These are phyloP conservation scores for Apophysomyces ossiformis DNA, from an alignment of 371 early-diverging fungal genomes.

Conservation along the genomic window DNA sequence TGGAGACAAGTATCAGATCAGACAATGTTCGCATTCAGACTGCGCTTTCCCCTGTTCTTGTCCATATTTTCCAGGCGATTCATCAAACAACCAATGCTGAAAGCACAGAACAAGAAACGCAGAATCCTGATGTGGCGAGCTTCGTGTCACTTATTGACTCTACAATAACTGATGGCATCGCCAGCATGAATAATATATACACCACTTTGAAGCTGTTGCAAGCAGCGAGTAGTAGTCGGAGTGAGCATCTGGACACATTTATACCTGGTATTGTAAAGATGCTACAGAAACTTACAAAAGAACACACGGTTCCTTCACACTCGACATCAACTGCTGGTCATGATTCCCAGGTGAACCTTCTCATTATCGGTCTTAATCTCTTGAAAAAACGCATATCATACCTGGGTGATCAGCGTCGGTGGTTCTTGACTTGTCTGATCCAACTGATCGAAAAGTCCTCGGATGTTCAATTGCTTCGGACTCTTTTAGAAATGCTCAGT, in stretches of 20 bases:
- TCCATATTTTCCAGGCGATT: slow-evolving; percentile 61
- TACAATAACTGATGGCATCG: slow-evolving; percentile 68
- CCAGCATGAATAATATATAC: slow-evolving; percentile 71
- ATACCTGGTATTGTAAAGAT: slow-evolving; percentile 83
- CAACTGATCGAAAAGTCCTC: slow-evolving; percentile 84
- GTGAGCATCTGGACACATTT: slow-evolving; percentile 72
- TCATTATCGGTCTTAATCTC: slow-evolving; percentile 74
- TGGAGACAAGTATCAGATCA: slow-evolving; percentile 72
- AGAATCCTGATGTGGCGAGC: slow-evolving; percentile 56
- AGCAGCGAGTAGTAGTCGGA: slow-evolving; percentile 69
- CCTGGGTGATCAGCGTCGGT: slow-evolving; percentile 88
- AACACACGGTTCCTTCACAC: slow-evolving; percentile 57
- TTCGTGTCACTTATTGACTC: slow-evolving; percentile 67
- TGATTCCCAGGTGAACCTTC: slow-evolving; percentile 66
- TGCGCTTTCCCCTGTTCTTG: slow-evolving; percentile 71
- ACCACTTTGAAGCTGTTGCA: slow-evolving; percentile 75
- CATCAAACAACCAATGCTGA: slow-evolving; percentile 35
- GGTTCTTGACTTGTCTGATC: slow-evolving; percentile 81
- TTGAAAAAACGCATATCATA: slow-evolving; percentile 78
- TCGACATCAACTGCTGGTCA: slow-evolving; percentile 28
- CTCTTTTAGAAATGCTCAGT: slow-evolving; percentile 81
- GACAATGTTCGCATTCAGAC: slow-evolving; percentile 69
- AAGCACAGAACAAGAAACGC: slow-evolving; percentile 39
- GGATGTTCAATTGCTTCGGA: slow-evolving; percentile 71
- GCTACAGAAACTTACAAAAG: slow-evolving; percentile 83